Percentiles rank a stretch among this genome's conserved stretches.
Evolutionary conservation across 2,329 filamentous ascomycete genomes (phyloP).

Genomic region (Colletotrichum chrysophilum): DNA sequence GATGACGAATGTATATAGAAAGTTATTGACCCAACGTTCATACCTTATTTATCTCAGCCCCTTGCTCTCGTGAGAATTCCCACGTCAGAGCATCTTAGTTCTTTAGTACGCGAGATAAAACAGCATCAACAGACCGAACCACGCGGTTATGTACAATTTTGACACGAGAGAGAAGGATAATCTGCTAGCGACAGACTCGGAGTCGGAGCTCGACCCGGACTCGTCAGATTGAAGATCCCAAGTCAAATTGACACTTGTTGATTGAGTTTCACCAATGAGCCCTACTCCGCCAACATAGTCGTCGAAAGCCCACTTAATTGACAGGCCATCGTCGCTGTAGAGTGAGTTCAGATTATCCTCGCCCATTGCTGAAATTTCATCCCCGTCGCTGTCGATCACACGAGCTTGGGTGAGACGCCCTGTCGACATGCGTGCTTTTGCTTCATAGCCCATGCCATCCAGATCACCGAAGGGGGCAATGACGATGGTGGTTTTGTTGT

Average conservation of each 20-base stretch:
- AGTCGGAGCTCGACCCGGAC: background rate
- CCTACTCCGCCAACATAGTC: background rate
- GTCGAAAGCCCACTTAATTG: background rate
- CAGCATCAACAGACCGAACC: background rate
- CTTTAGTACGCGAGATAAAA: background rate
- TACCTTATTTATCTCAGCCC: background rate
- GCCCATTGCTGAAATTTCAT: background rate
- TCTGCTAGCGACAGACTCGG: background rate
- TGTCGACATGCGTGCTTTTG: background rate
- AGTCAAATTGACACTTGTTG: background rate
- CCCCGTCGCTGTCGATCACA: background rate
- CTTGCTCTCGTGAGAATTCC: background rate
- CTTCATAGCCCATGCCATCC: background rate
- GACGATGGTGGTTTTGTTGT: background rate
- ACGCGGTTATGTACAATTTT: background rate
- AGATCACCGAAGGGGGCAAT: background rate
- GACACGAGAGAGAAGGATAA: background rate
- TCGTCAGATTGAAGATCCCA: background rate
- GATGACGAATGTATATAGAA: background rate
- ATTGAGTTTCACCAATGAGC: background rate
- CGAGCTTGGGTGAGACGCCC: background rate
- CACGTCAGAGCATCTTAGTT: background rate
- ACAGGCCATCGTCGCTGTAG: background rate
- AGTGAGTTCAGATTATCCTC: background rate
- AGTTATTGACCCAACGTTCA: background rate